phyloP scores from a whole-genome alignment of 169 alveolate species.

The Theileria orientalis region DNA sequence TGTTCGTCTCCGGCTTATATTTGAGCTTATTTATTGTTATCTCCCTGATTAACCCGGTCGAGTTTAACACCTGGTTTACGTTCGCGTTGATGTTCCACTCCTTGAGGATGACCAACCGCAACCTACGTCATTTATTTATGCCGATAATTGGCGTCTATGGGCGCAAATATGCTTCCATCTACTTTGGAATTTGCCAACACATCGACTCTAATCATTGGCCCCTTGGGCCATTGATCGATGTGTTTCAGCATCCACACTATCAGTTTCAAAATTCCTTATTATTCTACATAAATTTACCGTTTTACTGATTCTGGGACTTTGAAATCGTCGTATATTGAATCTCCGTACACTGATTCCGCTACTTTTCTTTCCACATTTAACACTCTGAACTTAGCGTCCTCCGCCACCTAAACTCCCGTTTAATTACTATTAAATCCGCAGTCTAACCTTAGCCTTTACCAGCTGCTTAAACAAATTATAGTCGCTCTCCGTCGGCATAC shows the following conservation, averaged over 20 bases:
- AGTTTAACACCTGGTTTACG: constrained; percentile 31
- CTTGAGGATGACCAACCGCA: constrained; percentile 58
- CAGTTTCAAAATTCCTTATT: constrained; percentile 59
- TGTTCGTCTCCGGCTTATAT: constrained; percentile 40
- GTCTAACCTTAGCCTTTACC: constrained; percentile 38
- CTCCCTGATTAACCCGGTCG: constrained; percentile 60
- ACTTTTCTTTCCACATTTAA: constrained; percentile 59
- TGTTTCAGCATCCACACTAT: constrained; percentile 52
- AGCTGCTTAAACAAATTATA: constrained; percentile 51
- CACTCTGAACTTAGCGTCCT: constrained; percentile 65
- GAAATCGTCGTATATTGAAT: constrained; percentile 71
- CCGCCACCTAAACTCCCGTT: constrained; percentile 52
- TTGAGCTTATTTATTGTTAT: constrained; percentile 48
- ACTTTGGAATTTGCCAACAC: neutral
- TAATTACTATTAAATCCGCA: neutral
- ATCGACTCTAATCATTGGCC: constrained; percentile 28
- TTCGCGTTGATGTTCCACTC: constrained; percentile 55
- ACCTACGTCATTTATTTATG: constrained; percentile 22
- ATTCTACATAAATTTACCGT: constrained; percentile 40
- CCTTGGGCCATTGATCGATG: constrained; percentile 36
- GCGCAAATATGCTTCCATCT: constrained; percentile 9
- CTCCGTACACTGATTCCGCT: constrained; percentile 77
- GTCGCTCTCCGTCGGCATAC: constrained; percentile 47
- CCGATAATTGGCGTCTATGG: too few species aligned
- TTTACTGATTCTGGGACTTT: constrained; percentile 59